Percentiles rank a stretch among this genome's conserved stretches.
Evolutionary conservation across 495 filamentous ascomycete genomes (phyloP).

Genomic region (Xylaria venustula): DNA sequence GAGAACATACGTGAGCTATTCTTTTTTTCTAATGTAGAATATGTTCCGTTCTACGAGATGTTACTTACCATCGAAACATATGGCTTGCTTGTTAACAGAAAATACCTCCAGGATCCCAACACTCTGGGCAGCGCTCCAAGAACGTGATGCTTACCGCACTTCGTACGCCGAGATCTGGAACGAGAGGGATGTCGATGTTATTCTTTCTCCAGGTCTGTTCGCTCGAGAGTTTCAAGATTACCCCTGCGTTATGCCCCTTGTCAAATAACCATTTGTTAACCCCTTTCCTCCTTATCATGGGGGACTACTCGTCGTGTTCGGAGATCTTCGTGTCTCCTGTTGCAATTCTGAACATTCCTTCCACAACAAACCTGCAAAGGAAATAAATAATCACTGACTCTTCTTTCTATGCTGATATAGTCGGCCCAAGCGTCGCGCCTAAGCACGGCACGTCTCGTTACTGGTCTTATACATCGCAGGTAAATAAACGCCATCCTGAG

Average conservation of each 20-base stretch:
- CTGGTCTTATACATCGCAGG: constrained; percentile 64
- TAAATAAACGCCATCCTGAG: background rate
- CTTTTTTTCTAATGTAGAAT: too few species aligned
- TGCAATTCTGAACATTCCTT: too few species aligned
- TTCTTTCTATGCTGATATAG: constrained; percentile 12
- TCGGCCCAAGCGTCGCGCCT: constrained; percentile 57
- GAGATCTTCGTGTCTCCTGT: too few species aligned
- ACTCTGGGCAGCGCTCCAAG: constrained; percentile 30
- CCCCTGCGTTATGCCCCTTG: too few species aligned
- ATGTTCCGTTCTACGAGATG: too few species aligned
- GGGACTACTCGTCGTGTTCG: too few species aligned
- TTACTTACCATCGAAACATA: background rate
- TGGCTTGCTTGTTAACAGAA: too few species aligned
- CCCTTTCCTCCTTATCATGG: too few species aligned
- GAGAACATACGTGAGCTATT: constrained; percentile 26
- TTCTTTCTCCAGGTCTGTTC: constrained; percentile 54
- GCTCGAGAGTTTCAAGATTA: too few species aligned
- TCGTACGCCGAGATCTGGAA: constrained; percentile 64
- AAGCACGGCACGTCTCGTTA: constrained; percentile 60
- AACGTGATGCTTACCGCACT: constrained; percentile 57
- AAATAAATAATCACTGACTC: too few species aligned
- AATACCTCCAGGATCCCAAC: constrained; percentile 21
- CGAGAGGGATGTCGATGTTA: constrained; percentile 56
- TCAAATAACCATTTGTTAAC: too few species aligned
- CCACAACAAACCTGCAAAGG: too few species aligned